Evolutionary conservation across 225 moss, liverwort and hornwort genomes (phyloP).

Genomic region (Antitrichia curtipendula): DNA sequence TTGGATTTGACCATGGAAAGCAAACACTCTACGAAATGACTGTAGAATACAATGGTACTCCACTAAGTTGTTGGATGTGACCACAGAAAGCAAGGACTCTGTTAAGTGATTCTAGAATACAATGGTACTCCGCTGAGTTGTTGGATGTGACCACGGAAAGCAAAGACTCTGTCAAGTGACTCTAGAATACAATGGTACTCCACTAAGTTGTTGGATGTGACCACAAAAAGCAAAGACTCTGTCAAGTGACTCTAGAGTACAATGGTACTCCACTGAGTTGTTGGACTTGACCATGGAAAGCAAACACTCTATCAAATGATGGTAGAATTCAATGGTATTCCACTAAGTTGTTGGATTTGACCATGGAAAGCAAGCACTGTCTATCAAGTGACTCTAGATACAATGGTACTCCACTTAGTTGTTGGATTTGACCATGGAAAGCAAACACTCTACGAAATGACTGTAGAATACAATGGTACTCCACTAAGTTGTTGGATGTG

Average conservation of each 20-base stretch:
- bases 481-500: neutral
- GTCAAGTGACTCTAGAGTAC: neutral
- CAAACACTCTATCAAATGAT: neutral
- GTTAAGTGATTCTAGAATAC: neutral
- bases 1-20: neutral
- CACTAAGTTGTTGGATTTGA: neutral
- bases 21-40: accelerated
- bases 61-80: neutral
- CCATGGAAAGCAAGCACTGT: accelerated
- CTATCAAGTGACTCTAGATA: neutral
- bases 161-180: neutral
- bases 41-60: neutral
- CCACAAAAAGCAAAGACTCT: no score
- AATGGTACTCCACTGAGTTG: neutral
- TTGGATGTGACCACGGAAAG: neutral
- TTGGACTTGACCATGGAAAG: neutral
- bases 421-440: neutral
- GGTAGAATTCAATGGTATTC: neutral
- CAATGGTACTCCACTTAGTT: neutral
- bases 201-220: neutral
- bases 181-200: neutral
- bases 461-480: neutral
- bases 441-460: neutral
- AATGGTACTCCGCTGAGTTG: neutral
- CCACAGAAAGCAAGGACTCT: no score